Percentiles rank a stretch among this genome's conserved stretches.
Conservation (phyloP, 2,329 filamentous ascomycete species). For the Pyricularia sp. region DNA sequence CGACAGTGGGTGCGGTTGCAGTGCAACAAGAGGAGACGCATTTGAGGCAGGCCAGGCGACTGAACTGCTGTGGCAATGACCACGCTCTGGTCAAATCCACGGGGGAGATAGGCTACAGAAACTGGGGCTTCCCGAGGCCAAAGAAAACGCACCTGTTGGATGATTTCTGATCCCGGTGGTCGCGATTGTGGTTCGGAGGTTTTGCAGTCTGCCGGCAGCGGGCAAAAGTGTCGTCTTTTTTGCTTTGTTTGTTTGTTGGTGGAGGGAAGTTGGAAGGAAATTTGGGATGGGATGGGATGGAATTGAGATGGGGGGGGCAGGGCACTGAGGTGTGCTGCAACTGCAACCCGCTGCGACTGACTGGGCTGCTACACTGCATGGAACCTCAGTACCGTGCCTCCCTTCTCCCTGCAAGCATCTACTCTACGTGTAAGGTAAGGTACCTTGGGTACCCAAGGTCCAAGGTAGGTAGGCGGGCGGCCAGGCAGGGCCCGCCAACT, state of each 20-base stretch:
- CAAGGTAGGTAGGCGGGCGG: not conserved
- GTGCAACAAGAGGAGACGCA: not conserved
- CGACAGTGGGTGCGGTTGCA: conserved; percentile 11
- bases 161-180: not conserved
- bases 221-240: not conserved
- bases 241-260: conserved; percentile 2
- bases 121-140: not conserved
- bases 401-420: not conserved
- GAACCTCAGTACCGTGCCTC: too few relatives aligned
- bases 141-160: not conserved
- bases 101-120: not conserved
- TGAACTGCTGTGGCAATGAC: conserved; percentile 2
- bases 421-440: not conserved
- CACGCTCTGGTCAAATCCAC: not conserved
- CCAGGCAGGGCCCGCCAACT: not conserved
- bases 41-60: not conserved
- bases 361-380: not conserved
- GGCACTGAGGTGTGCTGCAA: not conserved
- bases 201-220: not conserved
- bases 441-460: not conserved
- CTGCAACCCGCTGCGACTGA: not conserved
- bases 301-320: not conserved
- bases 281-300: conserved; percentile 1
- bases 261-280: conserved; percentile 2
- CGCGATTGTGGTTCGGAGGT: not conserved